Evolutionary conservation across 1,284 basidiomycete species (phyloP), one percentile per base, ranked within the genome.

Genomic region (Ceratobasidium sp.): DNA sequence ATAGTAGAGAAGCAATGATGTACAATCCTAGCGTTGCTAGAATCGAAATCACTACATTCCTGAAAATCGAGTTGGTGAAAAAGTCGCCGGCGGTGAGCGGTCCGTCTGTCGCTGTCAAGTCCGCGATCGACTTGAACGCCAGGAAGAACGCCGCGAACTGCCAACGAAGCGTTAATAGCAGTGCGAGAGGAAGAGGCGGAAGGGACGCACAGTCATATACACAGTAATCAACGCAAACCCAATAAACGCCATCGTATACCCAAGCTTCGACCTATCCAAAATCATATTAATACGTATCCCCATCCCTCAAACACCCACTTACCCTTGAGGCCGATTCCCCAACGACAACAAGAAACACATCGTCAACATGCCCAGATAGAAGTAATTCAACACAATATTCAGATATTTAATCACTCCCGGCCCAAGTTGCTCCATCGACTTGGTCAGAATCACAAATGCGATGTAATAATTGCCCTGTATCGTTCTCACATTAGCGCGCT

Each of bases 401-500:
- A 93, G 84, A 79, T 91, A 86, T 63, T 90, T 84, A 73, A 95
- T 91, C 33, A 89, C 89, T 1, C 84, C 85, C 27, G 81, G 80
- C 0, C 85, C 81, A 0, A 84, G 81, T 79, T 90, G 89, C 79
- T 93, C 91, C 81, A 95, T 84, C 0, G 93, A 89, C 17, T 87
- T 83, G 9, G 90, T 90, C 53, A 97, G 86, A 79, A 97, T 91
- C 67, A 88, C 84, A 83, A 96, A 96, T 0, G 94, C 91, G 77
- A 97, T 95, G 83, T 93, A 97, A 80, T 92, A 97, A 81, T 97
- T 97, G 0, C 92, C 95, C 89, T 94, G n/a, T n/a, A n/a, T n/a
- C n/a, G n/a, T n/a, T n/a, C n/a, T n/a, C n/a, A n/a, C n/a, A n/a
- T n/a, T n/a, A n/a, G n/a, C n/a, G n/a, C n/a, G n/a, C n/a, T n/a